A percentile compares a stretch with the other conserved stretches of the same genome.
Evolutionary conservation across 2,329 filamentous ascomycete genomes (phyloP).

Genomic region (Plectosphaerella cucumerina): DNA sequence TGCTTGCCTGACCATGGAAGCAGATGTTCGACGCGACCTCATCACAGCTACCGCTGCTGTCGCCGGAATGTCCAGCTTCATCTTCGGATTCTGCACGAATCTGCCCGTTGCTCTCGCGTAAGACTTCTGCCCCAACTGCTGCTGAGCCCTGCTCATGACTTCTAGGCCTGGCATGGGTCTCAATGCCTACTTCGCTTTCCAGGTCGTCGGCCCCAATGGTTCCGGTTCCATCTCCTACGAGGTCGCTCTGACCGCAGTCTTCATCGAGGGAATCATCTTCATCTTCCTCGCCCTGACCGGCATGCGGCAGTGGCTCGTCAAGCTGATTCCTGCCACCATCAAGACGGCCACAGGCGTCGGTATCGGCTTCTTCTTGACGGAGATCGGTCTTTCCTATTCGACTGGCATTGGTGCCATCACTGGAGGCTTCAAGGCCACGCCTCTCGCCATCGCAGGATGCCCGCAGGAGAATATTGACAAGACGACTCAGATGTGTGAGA

Average conservation of each 20-base stretch:
- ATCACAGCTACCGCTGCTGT: conserved; percentile 83
- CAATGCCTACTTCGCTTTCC: conserved; percentile 65
- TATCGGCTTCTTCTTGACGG: conserved; percentile 60
- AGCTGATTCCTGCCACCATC: conserved; percentile 59
- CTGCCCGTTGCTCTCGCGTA: conserved; percentile 72
- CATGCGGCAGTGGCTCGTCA: conserved; percentile 69
- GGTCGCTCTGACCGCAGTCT: conserved; percentile 59
- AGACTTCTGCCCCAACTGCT: conserved; percentile 23
- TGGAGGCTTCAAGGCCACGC: conserved; percentile 60
- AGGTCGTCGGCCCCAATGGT: conserved; percentile 60
- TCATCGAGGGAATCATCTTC: conserved; percentile 62
- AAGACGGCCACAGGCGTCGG: conserved; percentile 64
- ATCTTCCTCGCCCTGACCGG: conserved; percentile 61
- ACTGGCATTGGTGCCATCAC: conserved; percentile 81
- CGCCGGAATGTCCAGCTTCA: conserved; percentile 68
- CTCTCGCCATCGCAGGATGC: conserved; percentile 75
- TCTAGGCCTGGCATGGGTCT: conserved; percentile 61
- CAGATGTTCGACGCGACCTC: conserved; percentile 67
- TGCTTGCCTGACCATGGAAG: neutral
- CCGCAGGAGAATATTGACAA: conserved; percentile 46
- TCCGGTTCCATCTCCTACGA: conserved; percentile 52
- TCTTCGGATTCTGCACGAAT: conserved; percentile 78
- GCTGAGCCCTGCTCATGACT: conserved; percentile 7
- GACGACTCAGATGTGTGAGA: conserved; percentile 44
- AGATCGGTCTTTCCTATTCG: conserved; percentile 68